Evolutionary conservation across 495 filamentous ascomycete genomes (phyloP).

Genomic region (Achaetomiella virescens): DNA sequence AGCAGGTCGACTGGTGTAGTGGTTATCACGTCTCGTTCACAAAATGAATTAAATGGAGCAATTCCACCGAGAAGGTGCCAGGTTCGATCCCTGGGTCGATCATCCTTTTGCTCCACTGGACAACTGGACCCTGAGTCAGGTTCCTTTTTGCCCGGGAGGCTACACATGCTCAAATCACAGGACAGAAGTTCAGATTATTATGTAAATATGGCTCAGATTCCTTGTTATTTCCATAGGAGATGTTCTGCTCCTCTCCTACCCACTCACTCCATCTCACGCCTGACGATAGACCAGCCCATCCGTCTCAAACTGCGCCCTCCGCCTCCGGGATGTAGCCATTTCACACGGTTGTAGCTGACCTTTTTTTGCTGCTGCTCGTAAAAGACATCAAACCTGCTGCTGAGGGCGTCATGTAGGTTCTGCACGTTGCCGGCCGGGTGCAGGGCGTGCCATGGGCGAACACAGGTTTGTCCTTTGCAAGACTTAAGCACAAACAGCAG

Average conservation of each 20-base stretch:
- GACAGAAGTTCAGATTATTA: not conserved
- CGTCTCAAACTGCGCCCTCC: constrained; percentile 51
- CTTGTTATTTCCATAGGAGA: not conserved
- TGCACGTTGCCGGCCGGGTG: constrained; percentile 46
- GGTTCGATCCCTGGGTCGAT: constrained; percentile 20
- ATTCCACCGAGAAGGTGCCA: constrained; percentile 18
- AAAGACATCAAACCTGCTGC: constrained; percentile 48
- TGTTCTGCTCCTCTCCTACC: constrained; percentile 11
- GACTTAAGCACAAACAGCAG: constrained; percentile 60
- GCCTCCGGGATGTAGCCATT: constrained; percentile 51
- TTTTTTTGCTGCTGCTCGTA: constrained; percentile 44
- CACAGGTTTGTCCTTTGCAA: constrained; percentile 52
- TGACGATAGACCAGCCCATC: constrained; percentile 26
- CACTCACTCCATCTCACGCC: constrained; percentile 27
- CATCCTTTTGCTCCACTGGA: constrained; percentile 5
- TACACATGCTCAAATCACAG: not conserved
- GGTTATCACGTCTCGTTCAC: constrained; percentile 22
- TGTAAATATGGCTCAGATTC: not conserved
- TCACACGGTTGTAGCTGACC: constrained; percentile 55
- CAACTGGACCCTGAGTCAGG: not conserved
- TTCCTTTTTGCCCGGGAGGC: not conserved
- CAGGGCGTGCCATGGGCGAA: constrained; percentile 53
- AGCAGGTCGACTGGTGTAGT: constrained; percentile 16
- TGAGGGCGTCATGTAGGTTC: constrained; percentile 41
- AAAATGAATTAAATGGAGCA: constrained; percentile 1